These are phyloP conservation scores for Calonectria pseudoturangicola DNA, from an alignment of 2,329 filamentous ascomycete genomes.

Conservation along the genomic window DNA sequence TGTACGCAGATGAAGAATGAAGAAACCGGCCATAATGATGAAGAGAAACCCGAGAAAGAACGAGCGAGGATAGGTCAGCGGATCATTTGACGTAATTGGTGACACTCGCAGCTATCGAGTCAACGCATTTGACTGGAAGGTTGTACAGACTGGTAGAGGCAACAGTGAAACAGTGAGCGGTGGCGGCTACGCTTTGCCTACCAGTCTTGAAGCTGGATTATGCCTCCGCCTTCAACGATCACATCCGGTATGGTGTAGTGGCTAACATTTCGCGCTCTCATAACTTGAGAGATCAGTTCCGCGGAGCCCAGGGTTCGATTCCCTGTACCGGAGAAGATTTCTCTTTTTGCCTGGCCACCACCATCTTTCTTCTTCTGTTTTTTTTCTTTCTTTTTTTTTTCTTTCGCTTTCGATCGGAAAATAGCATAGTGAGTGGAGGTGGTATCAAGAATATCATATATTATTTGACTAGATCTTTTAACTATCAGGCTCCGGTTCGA, in stretches of 20 bases:
- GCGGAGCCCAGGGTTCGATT: conserved; percentile 56
- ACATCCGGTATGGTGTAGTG: conserved; percentile 56
- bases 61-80: too few relatives aligned
- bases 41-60: not conserved
- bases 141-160: not conserved
- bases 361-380: too few relatives aligned
- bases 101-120: not conserved
- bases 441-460: too few relatives aligned
- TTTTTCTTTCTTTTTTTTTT: too few relatives aligned
- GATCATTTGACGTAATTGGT: not conserved
- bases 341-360: not conserved
- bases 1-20: not conserved
- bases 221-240: not conserved
- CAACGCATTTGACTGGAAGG: not conserved
- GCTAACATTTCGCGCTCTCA: conserved; percentile 53
- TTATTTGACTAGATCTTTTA: too few relatives aligned
- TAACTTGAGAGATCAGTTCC: conserved; percentile 49
- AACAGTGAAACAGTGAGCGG: not conserved
- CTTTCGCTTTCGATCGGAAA: too few relatives aligned
- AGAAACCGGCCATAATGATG: not conserved
- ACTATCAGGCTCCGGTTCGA: too few relatives aligned
- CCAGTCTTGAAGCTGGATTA: not conserved
- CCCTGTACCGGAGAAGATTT: conserved; percentile 38
- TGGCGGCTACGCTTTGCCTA: not conserved
- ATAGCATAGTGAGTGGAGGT: too few relatives aligned